phyloP scores from a whole-genome alignment of 2,329 filamentous ascomycete genomes.

The Aspergillus melleus region DNA sequence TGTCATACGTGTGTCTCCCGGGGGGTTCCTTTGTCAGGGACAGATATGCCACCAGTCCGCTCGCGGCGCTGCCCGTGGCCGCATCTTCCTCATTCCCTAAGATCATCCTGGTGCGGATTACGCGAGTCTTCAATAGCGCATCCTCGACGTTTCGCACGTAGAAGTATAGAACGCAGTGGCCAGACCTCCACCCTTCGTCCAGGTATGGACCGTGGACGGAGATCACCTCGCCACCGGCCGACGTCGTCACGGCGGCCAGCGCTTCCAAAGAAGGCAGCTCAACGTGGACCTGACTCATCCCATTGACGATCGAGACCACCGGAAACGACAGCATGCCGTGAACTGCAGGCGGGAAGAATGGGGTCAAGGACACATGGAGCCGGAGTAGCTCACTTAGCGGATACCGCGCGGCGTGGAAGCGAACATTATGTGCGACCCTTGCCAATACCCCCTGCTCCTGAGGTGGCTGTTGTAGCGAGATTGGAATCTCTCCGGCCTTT shows the following conservation, averaged over 20 bases:
- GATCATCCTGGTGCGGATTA: conserved; percentile 31
- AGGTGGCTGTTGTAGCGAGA: conserved; percentile 27
- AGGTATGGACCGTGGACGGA: conserved; percentile 21
- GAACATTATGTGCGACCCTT: conserved; percentile 36
- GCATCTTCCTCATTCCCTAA: conserved; percentile 28
- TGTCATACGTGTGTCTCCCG: conserved; percentile 44
- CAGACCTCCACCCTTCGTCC: conserved; percentile 33
- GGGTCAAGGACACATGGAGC: conserved; percentile 26
- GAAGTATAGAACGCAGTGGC: conserved; percentile 32
- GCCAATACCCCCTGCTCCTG: conserved; percentile 24
- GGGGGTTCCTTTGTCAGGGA: conserved; percentile 41
- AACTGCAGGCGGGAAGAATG: conserved; percentile 18
- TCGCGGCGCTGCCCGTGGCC: conserved; percentile 58
- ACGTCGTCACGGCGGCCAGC: conserved; percentile 44
- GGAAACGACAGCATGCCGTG: conserved; percentile 22
- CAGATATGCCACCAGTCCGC: conserved; percentile 57
- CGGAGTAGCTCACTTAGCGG: conserved; percentile 21
- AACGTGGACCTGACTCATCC: conserved; percentile 62
- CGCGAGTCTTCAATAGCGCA: conserved; percentile 51
- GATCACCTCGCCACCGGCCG: conserved; percentile 25
- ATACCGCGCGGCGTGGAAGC: conserved; percentile 31
- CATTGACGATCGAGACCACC: conserved; percentile 39
- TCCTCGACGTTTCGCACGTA: conserved; percentile 52
- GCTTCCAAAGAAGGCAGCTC: conserved; percentile 60
- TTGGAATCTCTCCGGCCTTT: conserved; percentile 58